Evolutionary conservation across 352 stramenopile species (phyloP), one percentile per base, ranked within the genome.

Genomic region (Globisporangium canariense): DNA sequence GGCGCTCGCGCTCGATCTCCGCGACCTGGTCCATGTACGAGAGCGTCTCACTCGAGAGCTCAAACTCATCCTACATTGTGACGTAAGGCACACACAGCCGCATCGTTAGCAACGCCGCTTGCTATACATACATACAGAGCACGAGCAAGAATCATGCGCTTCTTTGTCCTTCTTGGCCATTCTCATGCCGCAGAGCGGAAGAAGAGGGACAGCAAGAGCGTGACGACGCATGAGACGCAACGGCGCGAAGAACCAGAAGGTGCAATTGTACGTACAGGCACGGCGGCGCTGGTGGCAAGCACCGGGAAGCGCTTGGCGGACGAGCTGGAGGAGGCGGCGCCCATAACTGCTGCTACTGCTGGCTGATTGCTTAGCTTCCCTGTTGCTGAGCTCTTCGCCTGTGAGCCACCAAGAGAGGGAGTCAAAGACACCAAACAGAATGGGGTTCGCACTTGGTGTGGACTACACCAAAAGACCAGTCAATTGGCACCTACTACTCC

Each of bases 11-110:
- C 70, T 94, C 86, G 61, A 94, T 94, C 56, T 86, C 73, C 32
- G 90, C 79, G 18, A 94, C 83, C 61, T 92, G 83, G 66, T 93
- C 78, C 79, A 94, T 88, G 66, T 88, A 92, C 63, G 89, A 81
- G 9, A 84, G 83, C 40, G 88, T 61, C 11, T 92, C 72, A 65
- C 70, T 77, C 68, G 72, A 63, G n/a, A 64, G 22, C 36, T 65
- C 51, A 28, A 58, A 57, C 64, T 67, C 28, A 32, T 64, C 47
- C 62, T 64, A 36, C 9, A n/a, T 3, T 0, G 18, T 18, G 25
- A 6, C 16, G 20, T 14, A 13, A 14, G 11, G 13, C 20, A 53
- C 36, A 58, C 32, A 34, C 32, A 47, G 6, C 13, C 11, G 25
- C 16, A 43, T 10, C 18, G 36, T 62, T 43, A 62, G 57, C 22